Evolutionary conservation across 345 rosid genomes (phyloP).

Genomic region (Linum usitatissimum): DNA sequence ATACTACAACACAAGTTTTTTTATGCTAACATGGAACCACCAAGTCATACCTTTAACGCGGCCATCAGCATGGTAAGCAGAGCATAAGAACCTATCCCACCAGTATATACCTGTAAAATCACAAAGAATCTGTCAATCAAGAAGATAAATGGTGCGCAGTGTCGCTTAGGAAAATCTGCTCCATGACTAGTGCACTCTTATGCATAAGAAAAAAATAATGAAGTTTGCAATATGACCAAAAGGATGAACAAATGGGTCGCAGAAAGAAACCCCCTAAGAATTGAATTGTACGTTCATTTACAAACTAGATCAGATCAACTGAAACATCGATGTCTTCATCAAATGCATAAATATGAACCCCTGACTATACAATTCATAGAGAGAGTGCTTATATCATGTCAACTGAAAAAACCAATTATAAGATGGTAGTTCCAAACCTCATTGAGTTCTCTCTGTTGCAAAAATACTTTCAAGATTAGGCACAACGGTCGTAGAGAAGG

Average conservation of each 20-base stretch:
- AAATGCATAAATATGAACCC: too few relatives aligned
- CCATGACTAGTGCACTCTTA: neutral
- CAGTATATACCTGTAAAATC: constrained; percentile 66
- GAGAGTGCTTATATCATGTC: neutral
- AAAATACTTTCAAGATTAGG: constrained; percentile 76
- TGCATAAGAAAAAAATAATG: neutral
- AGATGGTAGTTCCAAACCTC: constrained; percentile 45
- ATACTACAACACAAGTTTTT: neutral
- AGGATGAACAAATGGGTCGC: too few relatives aligned
- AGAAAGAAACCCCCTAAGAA: too few relatives aligned
- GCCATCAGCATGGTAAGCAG: constrained; percentile 83
- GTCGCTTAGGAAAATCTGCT: neutral
- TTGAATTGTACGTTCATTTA: too few relatives aligned
- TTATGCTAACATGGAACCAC: neutral
- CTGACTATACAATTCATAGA: neutral
- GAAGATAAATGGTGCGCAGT: neutral
- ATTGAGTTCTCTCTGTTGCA: constrained; percentile 89
- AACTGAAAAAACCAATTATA: neutral
- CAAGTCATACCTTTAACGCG: constrained; percentile 48
- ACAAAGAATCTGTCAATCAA: constrained; percentile 19
- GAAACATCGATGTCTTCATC: too few relatives aligned
- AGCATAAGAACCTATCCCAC: constrained; percentile 92
- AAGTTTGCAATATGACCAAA: neutral
- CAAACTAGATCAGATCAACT: too few relatives aligned
- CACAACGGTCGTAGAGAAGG: constrained; percentile 77